phyloP scores from a whole-genome alignment of 441 rosid species.

The Theobroma grandiflorum region DNA sequence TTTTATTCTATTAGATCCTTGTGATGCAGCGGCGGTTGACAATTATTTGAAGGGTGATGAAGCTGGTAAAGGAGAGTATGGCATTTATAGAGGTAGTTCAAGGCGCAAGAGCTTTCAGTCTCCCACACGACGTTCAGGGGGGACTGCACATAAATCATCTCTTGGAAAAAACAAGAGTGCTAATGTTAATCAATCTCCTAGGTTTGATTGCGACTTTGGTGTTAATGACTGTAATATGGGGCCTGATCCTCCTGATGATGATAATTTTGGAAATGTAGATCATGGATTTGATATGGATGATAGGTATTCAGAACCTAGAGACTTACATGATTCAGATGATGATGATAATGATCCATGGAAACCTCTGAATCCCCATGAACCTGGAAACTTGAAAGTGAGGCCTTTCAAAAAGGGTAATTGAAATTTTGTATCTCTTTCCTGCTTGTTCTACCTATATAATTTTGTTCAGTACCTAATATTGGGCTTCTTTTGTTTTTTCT shows the following conservation, averaged over 20 bases:
- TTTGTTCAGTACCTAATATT: conserved; percentile 33
- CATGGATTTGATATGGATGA: conserved; percentile 61
- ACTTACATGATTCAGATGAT: conserved; percentile 62
- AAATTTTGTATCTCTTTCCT: conserved; percentile 23
- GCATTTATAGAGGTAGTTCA: conserved; percentile 51
- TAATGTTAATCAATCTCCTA: conserved; percentile 49
- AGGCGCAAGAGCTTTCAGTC: conserved; percentile 61
- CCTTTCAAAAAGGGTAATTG: conserved; percentile 80
- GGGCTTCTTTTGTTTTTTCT: conserved; percentile 26
- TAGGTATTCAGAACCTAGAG: conserved; percentile 55
- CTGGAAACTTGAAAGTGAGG: conserved; percentile 85
- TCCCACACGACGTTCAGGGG: conserved; percentile 64
- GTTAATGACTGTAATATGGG: conserved; percentile 44
- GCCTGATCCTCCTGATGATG: conserved; percentile 43
- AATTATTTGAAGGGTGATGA: conserved; percentile 54
- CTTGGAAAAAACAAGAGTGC: conserved; percentile 56
- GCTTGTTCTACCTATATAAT: conserved; percentile 19
- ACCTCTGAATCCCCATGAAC: conserved; percentile 91
- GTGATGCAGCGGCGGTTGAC: conserved; percentile 71
- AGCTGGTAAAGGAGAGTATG: conserved; percentile 49
- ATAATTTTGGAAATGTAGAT: conserved; percentile 45
- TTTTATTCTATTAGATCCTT: conserved; percentile 82
- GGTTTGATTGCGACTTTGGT: conserved; percentile 40
- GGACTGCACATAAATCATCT: conserved; percentile 62
- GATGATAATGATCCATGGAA: conserved; percentile 87